Evolutionary conservation across 768 basidiomycete species (phyloP), one percentile per base, ranked within the genome.

Genomic region (Candolleomyces aberdarensis): DNA sequence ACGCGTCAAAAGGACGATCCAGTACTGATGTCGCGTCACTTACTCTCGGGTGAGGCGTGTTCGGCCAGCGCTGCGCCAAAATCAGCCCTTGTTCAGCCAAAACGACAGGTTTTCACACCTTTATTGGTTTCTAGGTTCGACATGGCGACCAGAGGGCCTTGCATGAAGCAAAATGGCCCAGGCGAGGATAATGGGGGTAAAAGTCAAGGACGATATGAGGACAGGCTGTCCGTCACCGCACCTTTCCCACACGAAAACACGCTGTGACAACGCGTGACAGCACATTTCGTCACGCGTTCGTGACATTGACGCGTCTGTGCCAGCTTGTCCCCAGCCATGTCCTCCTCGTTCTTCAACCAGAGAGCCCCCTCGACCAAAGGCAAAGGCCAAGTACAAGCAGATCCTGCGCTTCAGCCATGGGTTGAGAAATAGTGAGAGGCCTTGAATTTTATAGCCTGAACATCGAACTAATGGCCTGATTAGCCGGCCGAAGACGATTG

Each of bases 401-500:
- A 86, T 59, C 85, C 85, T 13, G 79, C 77, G 20, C 72, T 85
- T 43, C 92, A 94, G 70, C 94, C 97, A 63, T 99, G 97, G 97
- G 95, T 99, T 0, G 97, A 99, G 77, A 98, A 98, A 84, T 99
- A 98, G 95, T 96, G 46, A 54, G 85, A 75, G 10, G 9, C 15
- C 17, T 39, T 22, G 19, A 14, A 8, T n/a, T n/a, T 1, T 36
- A 46, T n/a, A 51, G 56, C 15, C 13, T 8, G 6, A 29, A 29
- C 49, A 49, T 40, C 52, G 50, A 46, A n/a, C 22, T 62, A 43
- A 60, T 56, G 58, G 32, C 56, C 29, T 19, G 46, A 40, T 52
- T 29, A 98, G 95, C 72, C 92, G 97, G 55, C 97, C 97, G 52
- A 94, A 93, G 75, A 98, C 96, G 20, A 98, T 99, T 63, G 94